These are phyloP conservation scores for Tolypocladium pustulatum DNA, from an alignment of 2,329 filamentous ascomycete species.

Conservation along the genomic window DNA sequence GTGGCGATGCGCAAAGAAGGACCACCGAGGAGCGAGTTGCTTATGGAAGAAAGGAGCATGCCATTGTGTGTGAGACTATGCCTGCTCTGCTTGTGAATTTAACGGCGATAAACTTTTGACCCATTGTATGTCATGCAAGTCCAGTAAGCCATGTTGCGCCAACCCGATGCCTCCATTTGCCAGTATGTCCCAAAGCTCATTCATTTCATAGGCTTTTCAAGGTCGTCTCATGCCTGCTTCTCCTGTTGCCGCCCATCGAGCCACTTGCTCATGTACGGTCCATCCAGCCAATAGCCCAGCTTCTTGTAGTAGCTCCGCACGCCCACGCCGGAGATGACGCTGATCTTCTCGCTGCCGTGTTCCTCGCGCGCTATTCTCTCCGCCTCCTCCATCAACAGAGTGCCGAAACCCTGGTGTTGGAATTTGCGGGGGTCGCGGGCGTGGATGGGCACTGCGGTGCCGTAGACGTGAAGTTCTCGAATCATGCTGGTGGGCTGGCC, in stretches of 20 bases:
- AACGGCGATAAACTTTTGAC: neutral
- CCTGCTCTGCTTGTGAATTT: neutral
- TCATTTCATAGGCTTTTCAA: neutral
- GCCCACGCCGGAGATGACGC: conserved; percentile 94
- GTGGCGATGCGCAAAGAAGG: neutral
- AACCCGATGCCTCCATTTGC: neutral
- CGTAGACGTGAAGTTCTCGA: conserved; percentile 91
- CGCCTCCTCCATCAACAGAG: conserved; percentile 93
- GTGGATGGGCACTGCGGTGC: conserved; percentile 93
- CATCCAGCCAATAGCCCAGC: conserved; percentile 87
- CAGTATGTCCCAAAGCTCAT: neutral
- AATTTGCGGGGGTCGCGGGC: conserved; percentile 92
- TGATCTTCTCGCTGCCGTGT: conserved; percentile 88
- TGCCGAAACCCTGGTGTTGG: conserved; percentile 96
- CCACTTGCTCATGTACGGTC: conserved; percentile 71
- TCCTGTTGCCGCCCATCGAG: conserved; percentile 33
- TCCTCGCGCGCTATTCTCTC: conserved; percentile 91
- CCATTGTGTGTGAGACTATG: neutral
- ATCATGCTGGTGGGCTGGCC: conserved; percentile 87
- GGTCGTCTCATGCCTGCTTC: neutral
- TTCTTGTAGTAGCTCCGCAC: conserved; percentile 92
- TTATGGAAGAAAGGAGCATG: neutral
- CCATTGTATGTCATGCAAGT: neutral
- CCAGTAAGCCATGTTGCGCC: neutral
- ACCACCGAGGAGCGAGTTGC: neutral